A percentile compares a stretch with the other conserved stretches of the same genome.
Conservation (phyloP, 805 yeast species). For the Zygosaccharomyces rouxii region DNA sequence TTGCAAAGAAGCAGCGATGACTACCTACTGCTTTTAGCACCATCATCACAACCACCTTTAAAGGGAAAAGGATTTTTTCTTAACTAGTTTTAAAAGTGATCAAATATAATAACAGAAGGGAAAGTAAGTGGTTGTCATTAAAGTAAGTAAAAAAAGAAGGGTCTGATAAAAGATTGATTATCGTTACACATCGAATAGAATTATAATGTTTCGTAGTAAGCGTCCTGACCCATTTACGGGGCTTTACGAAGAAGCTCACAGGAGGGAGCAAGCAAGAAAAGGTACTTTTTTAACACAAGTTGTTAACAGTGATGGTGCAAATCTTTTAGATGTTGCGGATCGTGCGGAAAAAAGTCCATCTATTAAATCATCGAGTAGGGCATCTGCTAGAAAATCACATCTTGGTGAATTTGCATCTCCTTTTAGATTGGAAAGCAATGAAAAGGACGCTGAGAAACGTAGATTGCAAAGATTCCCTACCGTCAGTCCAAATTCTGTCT, state of each 20-base stretch:
- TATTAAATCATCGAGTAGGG: background rate
- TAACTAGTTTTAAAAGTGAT: background rate
- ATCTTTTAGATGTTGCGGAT: background rate
- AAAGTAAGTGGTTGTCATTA: background rate
- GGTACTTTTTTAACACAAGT: constrained; percentile 13
- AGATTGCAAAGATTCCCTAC: constrained; percentile 27
- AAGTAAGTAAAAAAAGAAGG: background rate
- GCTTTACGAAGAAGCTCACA: background rate
- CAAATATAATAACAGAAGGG: background rate
- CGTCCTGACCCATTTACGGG: constrained; percentile 5
- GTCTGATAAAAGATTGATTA: background rate
- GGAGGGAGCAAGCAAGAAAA: constrained; percentile 1
- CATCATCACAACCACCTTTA: background rate
- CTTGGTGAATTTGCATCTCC: constrained; percentile 19
- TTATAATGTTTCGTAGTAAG: constrained; percentile 1
- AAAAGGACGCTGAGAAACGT: constrained; percentile 16
- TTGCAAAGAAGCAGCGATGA: background rate
- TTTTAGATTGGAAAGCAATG: constrained; percentile 17
- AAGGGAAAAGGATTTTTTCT: too few relatives aligned
- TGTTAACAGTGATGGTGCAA: constrained; percentile 5
- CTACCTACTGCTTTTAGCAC: background rate
- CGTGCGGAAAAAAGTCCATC: constrained; percentile 2
- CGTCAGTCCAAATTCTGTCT: constrained; percentile 26
- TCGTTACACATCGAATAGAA: background rate
- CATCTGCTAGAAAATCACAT: background rate